Evolutionary conservation across 179 eudicot species (phyloP).

Genomic region (Amaranthus tricolor): DNA sequence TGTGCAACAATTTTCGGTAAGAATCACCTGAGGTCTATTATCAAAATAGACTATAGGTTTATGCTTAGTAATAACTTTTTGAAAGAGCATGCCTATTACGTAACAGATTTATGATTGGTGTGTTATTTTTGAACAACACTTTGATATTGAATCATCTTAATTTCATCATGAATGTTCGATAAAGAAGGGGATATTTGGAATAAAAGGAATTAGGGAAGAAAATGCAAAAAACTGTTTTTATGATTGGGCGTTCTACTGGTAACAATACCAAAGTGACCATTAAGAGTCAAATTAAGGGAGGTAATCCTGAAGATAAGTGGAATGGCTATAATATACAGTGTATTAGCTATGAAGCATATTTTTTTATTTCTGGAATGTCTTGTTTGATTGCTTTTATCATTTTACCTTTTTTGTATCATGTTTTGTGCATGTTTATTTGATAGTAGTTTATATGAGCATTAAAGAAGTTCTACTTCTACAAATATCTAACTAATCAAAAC

Average conservation of each 20-base stretch:
- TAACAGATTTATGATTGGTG: neutral
- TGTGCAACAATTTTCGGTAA: conserved; percentile 91
- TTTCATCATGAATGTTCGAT: neutral
- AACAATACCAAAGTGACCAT: neutral
- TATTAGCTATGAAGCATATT: neutral
- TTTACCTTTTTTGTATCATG: neutral
- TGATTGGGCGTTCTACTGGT: no score
- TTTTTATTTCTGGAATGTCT: neutral
- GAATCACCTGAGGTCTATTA: neutral
- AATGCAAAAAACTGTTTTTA: neutral
- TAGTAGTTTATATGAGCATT: neutral
- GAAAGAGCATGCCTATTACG: neutral
- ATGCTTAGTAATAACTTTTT: neutral
- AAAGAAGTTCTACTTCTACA: neutral
- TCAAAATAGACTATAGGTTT: neutral
- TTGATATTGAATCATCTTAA: neutral
- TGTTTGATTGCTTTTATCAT: neutral
- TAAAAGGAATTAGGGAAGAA: neutral
- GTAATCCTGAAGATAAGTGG: neutral
- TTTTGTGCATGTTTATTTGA: neutral
- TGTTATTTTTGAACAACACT: neutral
- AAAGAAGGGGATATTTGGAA: neutral
- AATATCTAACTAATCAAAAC: no score
- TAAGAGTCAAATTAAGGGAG: neutral
- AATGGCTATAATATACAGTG: neutral